These are phyloP conservation scores for Boletellus emodensis DNA, from an alignment of 768 basidiomycete species.

Conservation along the genomic window DNA sequence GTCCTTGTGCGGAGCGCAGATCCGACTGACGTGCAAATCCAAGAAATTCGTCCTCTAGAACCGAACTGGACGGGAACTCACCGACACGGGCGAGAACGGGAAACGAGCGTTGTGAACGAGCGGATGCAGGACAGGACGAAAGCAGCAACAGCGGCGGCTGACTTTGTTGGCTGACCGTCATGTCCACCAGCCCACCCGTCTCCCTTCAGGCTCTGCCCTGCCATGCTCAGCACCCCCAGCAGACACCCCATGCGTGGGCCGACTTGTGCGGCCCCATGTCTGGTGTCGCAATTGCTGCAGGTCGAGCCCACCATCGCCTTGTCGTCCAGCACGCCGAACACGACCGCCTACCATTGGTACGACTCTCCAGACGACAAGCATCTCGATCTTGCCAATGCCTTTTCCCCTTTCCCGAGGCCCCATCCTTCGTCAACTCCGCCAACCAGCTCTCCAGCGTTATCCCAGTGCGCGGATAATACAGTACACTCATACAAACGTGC, in stretches of 20 bases:
- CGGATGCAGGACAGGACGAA: neutral
- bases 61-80: constrained; percentile 11
- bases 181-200: neutral
- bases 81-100: constrained; percentile 3
- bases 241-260: too few relatives aligned
- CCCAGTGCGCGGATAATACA: neutral
- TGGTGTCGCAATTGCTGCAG: constrained; percentile 6
- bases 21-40: constrained; percentile 68
- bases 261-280: neutral
- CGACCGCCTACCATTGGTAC: neutral
- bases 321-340: neutral
- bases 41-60: constrained; percentile 40
- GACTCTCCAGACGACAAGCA: neutral
- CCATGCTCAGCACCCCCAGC: too few relatives aligned
- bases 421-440: constrained; percentile 14
- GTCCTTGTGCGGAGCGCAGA: constrained; percentile 33
- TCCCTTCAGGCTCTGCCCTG: neutral
- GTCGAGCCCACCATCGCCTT: neutral
- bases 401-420: neutral
- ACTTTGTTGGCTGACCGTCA: constrained; percentile 5
- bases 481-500: constrained; percentile 17
- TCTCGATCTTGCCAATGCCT: neutral
- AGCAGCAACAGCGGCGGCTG: constrained; percentile 12
- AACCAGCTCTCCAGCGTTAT: constrained; percentile 13
- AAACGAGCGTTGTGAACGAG: constrained; percentile 7